Evolutionary conservation across 139 green algal species (phyloP).

Genomic region (Chlorella vulgaris): DNA sequence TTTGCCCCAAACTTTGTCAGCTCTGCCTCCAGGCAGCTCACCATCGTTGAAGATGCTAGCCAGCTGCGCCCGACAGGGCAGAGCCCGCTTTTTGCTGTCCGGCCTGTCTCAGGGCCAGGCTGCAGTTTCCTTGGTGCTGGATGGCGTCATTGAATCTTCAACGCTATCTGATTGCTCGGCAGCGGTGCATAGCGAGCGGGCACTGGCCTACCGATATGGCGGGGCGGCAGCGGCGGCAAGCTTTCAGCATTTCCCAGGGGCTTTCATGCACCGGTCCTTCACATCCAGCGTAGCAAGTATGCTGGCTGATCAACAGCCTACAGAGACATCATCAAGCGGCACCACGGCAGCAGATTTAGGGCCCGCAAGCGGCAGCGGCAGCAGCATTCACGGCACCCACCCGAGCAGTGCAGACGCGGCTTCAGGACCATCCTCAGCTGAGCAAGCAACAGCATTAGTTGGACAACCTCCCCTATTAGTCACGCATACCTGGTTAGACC

Average conservation of each 20-base stretch:
- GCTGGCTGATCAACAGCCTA: not conserved
- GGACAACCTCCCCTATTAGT: not conserved
- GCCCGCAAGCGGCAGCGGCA: not conserved
- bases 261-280: not conserved
- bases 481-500: constrained; percentile 14
- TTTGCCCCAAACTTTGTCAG: too few relatives aligned
- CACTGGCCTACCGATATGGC: not conserved
- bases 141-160: not conserved
- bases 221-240: not conserved
- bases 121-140: not conserved
- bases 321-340: too few relatives aligned
- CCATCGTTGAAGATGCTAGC: too few relatives aligned
- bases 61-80: not conserved
- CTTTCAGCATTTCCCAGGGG: not conserved
- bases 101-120: not conserved
- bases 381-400: not conserved
- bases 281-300: not conserved
- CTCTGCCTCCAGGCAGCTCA: too few relatives aligned
- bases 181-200: not conserved
- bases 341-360: not conserved
- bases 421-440: not conserved
- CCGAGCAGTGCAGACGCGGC: too few relatives aligned
- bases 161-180: not conserved
- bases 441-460: not conserved
- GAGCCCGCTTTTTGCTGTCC: not conserved